phyloP scores from a whole-genome alignment of 768 basidiomycete species.

The Tylopilus balloui region DNA sequence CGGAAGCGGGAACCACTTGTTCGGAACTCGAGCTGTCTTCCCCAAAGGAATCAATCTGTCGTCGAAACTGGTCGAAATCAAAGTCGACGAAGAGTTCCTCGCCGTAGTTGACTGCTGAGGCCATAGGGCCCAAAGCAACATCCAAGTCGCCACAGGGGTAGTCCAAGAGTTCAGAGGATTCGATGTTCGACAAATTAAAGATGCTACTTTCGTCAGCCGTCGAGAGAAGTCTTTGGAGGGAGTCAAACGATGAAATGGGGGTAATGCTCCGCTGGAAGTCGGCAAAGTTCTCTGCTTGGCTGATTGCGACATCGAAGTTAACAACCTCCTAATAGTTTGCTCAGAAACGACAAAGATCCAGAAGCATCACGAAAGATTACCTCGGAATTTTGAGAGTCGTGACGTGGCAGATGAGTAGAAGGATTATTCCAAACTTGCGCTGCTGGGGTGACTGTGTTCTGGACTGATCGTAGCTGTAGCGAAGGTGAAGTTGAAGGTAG shows the following conservation, averaged over 20 bases:
- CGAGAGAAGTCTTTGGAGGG: constrained; percentile 31
- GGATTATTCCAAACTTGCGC: constrained; percentile 11
- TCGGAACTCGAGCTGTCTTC: constrained; percentile 3
- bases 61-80: constrained; percentile 17
- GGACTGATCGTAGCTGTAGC: not conserved
- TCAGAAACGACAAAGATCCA: not conserved
- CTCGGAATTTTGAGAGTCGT: constrained; percentile 6
- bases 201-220: constrained; percentile 32
- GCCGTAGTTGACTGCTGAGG: constrained; percentile 6
- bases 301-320: constrained; percentile 13
- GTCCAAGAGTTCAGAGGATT: constrained; percentile 27
- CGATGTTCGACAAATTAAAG: constrained; percentile 35
- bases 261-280: constrained; percentile 1
- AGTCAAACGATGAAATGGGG: constrained; percentile 13
- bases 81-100: constrained; percentile 21
- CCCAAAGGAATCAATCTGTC: constrained; percentile 1
- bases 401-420: not conserved
- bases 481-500: constrained; percentile 1
- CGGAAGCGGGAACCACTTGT: not conserved
- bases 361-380: constrained; percentile 3
- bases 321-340: constrained; percentile 7
- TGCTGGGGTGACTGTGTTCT: not conserved
- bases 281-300: constrained; percentile 5
- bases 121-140: constrained; percentile 21
- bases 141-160: constrained; percentile 38